A percentile compares a stretch with the other conserved stretches of the same genome.
phyloP scores from a whole-genome alignment of 257 asterid genomes.

The Craterostigma plantagineum region DNA sequence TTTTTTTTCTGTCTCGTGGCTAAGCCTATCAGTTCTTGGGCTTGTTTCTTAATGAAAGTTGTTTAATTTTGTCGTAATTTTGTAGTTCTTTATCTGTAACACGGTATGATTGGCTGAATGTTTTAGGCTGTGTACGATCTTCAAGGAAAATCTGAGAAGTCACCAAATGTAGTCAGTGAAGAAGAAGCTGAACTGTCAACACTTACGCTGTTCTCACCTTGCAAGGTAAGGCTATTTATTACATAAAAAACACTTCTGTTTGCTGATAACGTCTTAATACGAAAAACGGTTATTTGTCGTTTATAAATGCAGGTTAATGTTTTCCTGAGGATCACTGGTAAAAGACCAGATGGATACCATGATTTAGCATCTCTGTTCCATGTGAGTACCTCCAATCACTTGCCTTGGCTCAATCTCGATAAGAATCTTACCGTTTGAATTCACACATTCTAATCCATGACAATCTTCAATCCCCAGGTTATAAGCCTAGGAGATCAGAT shows the following conservation, averaged over 20 bases:
- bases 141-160: constrained; percentile 35
- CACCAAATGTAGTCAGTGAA: constrained; percentile 84
- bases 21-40: background rate
- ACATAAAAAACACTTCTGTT: constrained; percentile 1
- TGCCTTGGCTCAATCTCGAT: too few species aligned
- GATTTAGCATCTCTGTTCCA: constrained; percentile 72
- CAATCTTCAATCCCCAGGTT: constrained; percentile 27
- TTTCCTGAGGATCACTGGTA: constrained; percentile 50
- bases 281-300: too few species aligned
- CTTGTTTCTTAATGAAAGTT: background rate
- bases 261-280: too few species aligned
- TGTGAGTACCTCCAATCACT: constrained; percentile 28
- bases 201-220: constrained; percentile 76
- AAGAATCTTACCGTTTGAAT: background rate
- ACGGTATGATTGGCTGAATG: constrained; percentile 7
- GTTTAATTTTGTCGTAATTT: background rate
- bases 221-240: constrained; percentile 41
- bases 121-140: constrained; percentile 39
- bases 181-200: constrained; percentile 57
- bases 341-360: constrained; percentile 52
- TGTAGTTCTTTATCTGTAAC: background rate
- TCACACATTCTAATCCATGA: background rate
- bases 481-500: constrained; percentile 83
- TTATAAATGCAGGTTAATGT: constrained; percentile 34
- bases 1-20: too few species aligned